Evolutionary conservation across 371 early-diverging fungal genomes (phyloP), one percentile per base, ranked within the genome.

Genomic region (Rhizopus sp.): DNA sequence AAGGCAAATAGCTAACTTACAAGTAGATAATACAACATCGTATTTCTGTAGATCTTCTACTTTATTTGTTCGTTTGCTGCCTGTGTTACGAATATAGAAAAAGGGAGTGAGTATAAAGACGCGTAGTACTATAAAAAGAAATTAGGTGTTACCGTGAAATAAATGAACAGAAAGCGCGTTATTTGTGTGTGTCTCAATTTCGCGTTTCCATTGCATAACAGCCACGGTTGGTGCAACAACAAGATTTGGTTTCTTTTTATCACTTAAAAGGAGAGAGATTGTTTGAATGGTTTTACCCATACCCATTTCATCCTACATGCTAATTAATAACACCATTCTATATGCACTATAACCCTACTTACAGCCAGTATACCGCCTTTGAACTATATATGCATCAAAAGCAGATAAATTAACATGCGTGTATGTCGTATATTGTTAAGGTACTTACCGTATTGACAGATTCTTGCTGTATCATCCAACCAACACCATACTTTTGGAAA

Each of bases 251-350:
- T 80, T 81, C 17, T 81, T 71, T 8, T 69, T 70, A 37, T 84
- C 85, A 13, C 78, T 68, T 9, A 94, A 72, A 2, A 97, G 64
- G 40, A 98, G 78, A 0, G 95, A 81, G 39, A 99, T 95, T 31
- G 93, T 92, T 69, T 98, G 98, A 48, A 99, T 91, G 0, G 99
- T 99, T 73, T 99, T 99, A 50, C 99, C 99, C 95, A 99, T 94
- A 5, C 99, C 97, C 96, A 97, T 97, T 62, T 96, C 96, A 78
- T 95, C 95, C 68, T 63, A 54, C 31, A 5, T 29, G 54, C 32
- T 32, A 29, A 40, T 17, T 7, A 35, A 46, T 45, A 38, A 38
- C 8, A 38, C 39, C 39, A 2, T 38, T 2, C 45, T 15, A n/a
- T 39, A 23, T 8, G 23, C 0, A 23, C 23, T 23, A 23, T 23